phyloP scores from a whole-genome alignment of 164 flowering plant genomes.

The Tetrastigma voinierianum region DNA sequence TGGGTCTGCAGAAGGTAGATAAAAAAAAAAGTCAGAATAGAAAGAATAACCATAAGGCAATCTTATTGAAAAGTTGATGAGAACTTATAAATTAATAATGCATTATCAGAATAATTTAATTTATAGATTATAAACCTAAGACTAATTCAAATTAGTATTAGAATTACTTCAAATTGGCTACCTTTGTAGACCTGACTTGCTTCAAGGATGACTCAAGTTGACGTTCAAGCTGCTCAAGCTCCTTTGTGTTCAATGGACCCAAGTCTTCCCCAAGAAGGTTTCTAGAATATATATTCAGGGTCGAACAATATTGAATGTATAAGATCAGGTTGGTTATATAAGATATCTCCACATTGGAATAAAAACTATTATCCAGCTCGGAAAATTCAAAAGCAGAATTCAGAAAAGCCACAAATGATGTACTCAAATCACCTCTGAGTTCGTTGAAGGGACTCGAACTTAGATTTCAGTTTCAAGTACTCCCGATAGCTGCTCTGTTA shows the following conservation, averaged over 20 bases:
- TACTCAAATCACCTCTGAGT: constrained; percentile 52
- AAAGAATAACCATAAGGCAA: neutral
- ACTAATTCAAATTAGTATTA: too few relatives aligned
- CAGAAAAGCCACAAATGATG: neutral
- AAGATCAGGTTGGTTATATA: neutral
- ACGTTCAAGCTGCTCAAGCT: constrained; percentile 62
- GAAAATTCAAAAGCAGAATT: too few relatives aligned
- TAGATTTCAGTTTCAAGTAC: constrained; percentile 54
- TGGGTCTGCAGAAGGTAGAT: constrained; percentile 45
- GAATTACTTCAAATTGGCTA: constrained; percentile 9
- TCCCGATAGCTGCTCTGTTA: constrained; percentile 61
- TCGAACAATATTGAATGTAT: neutral
- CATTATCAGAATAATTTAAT: too few relatives aligned
- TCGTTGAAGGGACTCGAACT: constrained; percentile 52
- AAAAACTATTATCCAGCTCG: too few relatives aligned
- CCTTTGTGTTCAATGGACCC: constrained; percentile 57
- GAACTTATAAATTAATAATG: too few relatives aligned
- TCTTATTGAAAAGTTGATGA: too few relatives aligned
- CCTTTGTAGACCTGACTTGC: constrained; percentile 60
- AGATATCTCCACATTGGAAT: neutral
- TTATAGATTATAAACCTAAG: too few relatives aligned
- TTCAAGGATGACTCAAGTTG: constrained; percentile 62
- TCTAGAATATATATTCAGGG: constrained; percentile 23
- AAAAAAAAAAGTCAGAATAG: neutral
- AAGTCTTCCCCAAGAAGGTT: constrained; percentile 69